Percentiles rank a stretch among this genome's conserved stretches.
Conservation (phyloP, 805 yeast species). For the Lipomyces chichibuensis region DNA sequence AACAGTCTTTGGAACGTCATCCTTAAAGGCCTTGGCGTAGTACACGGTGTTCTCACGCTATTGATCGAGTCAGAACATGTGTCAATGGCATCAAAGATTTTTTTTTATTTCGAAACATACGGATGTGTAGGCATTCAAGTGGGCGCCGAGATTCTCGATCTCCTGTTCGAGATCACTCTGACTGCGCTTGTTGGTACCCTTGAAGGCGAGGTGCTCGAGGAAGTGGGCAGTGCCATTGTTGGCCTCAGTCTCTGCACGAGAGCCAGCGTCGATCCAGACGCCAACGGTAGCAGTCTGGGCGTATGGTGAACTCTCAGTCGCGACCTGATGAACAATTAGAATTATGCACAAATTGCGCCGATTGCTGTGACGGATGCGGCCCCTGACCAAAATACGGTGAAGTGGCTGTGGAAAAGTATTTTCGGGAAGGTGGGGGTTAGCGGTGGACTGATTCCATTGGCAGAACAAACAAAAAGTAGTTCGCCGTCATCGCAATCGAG, state of each 20-base stretch:
- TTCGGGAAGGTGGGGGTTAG: not conserved
- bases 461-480: not conserved
- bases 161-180: conserved; percentile 87
- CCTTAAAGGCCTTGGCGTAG: conserved; percentile 82
- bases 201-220: conserved; percentile 93
- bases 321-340: conserved; percentile 44
- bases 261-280: conserved; percentile 98
- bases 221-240: conserved; percentile 97
- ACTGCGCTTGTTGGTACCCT: conserved; percentile 81
- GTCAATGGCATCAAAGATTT: not conserved
- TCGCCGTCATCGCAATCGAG: not conserved
- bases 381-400: not conserved
- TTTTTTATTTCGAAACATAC: conserved; percentile 3
- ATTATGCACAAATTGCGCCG: not conserved
- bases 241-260: conserved; percentile 86
- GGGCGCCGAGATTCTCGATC: conserved; percentile 95
- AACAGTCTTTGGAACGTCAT: conserved; percentile 81
- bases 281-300: conserved; percentile 96
- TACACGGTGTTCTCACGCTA: conserved; percentile 92
- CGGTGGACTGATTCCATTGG: not conserved
- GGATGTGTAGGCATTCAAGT: conserved; percentile 96
- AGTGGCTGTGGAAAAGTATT: not conserved
- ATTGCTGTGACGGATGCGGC: not conserved
- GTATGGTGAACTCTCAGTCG: conserved; percentile 83
- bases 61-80: conserved; percentile 1